A percentile compares a stretch with the other conserved stretches of the same genome.
Conservation (phyloP, 2,329 filamentous ascomycete species). For the Sarocladiaceae sp. region DNA sequence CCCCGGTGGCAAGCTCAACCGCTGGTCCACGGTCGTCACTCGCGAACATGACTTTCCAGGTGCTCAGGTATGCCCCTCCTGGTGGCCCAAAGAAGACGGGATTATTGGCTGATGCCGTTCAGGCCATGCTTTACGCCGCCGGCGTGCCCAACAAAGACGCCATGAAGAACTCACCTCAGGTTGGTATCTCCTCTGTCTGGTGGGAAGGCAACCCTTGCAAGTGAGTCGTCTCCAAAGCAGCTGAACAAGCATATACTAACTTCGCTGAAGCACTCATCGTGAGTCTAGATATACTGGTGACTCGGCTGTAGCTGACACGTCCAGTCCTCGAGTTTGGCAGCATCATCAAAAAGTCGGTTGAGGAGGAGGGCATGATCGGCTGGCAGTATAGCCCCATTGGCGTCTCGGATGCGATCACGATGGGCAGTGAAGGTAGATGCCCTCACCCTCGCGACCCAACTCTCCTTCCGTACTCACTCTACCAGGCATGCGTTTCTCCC, state of each 20-base stretch:
- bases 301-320: neutral
- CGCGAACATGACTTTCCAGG: slow-evolving; percentile 84
- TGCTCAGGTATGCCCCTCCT: slow-evolving; percentile 62
- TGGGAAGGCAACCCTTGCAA: slow-evolving; percentile 98
- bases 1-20: slow-evolving; percentile 60
- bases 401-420: slow-evolving; percentile 86
- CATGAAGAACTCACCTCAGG: slow-evolving; percentile 87
- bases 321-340: slow-evolving; percentile 78
- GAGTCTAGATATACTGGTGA: slow-evolving; percentile 16
- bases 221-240: slow-evolving; percentile 41
- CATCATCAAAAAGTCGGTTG: slow-evolving; percentile 74
- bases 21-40: slow-evolving; percentile 78
- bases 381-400: slow-evolving; percentile 95
- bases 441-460: neutral
- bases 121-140: slow-evolving; percentile 94
- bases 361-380: slow-evolving; percentile 79
- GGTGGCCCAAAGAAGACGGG: neutral
- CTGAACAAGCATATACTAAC: neutral
- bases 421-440: slow-evolving; percentile 81
- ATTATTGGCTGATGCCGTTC: neutral
- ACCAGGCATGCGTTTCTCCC: slow-evolving; percentile 89
- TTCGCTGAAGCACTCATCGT: slow-evolving; percentile 32
- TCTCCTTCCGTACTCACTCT: neutral
- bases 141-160: slow-evolving; percentile 75
- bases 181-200: slow-evolving; percentile 89